Evolutionary conservation across 768 basidiomycete species (phyloP), one percentile per base, ranked within the genome.

Genomic region (Lentinula sp.): DNA sequence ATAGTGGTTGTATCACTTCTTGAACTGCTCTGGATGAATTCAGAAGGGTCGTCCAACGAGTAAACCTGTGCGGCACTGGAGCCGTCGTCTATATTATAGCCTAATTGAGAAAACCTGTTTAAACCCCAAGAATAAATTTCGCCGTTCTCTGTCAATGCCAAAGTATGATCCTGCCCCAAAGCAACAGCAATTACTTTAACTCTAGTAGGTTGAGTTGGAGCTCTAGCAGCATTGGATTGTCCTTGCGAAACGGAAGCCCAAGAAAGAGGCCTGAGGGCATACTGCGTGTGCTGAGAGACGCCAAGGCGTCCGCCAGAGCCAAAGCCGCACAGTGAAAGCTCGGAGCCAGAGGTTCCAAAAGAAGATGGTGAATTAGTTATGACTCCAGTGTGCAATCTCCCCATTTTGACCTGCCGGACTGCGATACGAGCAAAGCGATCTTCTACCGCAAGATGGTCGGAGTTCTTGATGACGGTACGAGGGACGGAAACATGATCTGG

Each of bases 81-180:
- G 5, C 71, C 46, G 0, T 75, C 70, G 63, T 98, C 93, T 3
- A 96, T 78, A 2, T 83, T 74, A 65, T 97, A 97, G 10, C 96
- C 95, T 4, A 97, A 81, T 68, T 98, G 95, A 4, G 84, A 77
- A 70, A 95, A 96, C 13, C 93, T 83, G 65, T 95, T 95, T 28
- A 93, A 73, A 13, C 93, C 97, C 92, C 95, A 98, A 23, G 87
- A 93, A 42, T 88, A 83, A 3, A 98, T 84, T 67, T 95, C 92
- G 4, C 96, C 95, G 0, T 80, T 70, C 28, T 77, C 82, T 0
- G 94, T 95, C 32, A 98, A 75, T 1, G 85, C 90, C 32, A 98
- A 83, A 0, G 95, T 95, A 69, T 98, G 97, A 67, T 99, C 97
- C 70, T 96, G 96, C 10, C 93, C 95, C 6, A 95, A 78, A 0